Evolutionary conservation across 2,329 filamentous ascomycete species (phyloP).

Genomic region (Cladophialophora yegresii): DNA sequence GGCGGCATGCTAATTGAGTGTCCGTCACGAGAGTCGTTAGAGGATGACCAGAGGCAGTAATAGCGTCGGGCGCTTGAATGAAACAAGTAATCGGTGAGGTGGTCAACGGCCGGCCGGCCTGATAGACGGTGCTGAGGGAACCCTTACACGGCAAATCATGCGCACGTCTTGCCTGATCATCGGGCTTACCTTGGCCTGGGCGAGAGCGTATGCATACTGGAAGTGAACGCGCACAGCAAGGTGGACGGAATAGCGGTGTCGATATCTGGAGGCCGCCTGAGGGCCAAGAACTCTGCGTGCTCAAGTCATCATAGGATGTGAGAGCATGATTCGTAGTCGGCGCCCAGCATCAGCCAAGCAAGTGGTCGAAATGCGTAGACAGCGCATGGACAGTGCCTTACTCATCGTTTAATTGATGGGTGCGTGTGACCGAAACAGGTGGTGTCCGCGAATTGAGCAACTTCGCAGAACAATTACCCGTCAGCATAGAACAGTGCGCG

Average conservation of each 20-base stretch:
- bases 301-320: slow-evolving; percentile 1
- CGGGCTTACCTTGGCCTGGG: not conserved
- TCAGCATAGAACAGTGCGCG: not conserved
- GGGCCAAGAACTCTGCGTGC: slow-evolving; percentile 2
- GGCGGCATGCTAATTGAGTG: slow-evolving; percentile 6
- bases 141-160: not conserved
- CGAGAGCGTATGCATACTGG: not conserved
- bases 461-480: slow-evolving; percentile 16
- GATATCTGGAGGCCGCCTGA: not conserved
- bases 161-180: not conserved
- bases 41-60: not conserved
- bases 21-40: not conserved
- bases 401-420: not conserved
- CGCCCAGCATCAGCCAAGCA: not conserved
- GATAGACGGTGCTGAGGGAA: not conserved
- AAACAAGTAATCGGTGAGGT: slow-evolving; percentile 11
- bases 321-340: not conserved
- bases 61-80: not conserved
- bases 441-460: not conserved
- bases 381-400: not conserved
- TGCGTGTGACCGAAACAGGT: slow-evolving; percentile 9
- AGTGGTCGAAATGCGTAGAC: not conserved
- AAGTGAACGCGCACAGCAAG: not conserved
- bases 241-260: not conserved
- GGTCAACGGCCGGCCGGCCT: not conserved